Conservation (phyloP, 495 filamentous ascomycete species). For the Neurospora pannonica region DNA sequence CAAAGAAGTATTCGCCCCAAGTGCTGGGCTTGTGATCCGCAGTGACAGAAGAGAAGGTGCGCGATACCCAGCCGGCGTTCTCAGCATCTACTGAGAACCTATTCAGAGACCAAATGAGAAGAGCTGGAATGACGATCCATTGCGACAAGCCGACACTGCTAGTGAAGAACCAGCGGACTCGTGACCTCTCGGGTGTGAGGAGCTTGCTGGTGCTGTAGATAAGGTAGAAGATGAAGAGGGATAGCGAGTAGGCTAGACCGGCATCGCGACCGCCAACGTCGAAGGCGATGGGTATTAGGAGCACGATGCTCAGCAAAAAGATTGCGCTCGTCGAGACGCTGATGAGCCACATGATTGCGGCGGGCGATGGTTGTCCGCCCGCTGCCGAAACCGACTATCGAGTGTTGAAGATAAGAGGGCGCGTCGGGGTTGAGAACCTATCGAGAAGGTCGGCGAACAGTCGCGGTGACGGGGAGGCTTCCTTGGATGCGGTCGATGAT, state of each 20-base stretch:
- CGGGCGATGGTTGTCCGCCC: conserved; percentile 6
- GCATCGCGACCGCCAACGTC: conserved; percentile 93
- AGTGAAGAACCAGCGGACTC: conserved; percentile 60
- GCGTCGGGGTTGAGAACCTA: neutral
- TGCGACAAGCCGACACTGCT: conserved; percentile 61
- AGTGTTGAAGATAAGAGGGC: neutral
- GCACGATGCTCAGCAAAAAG: conserved; percentile 80
- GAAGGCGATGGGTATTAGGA: conserved; percentile 90
- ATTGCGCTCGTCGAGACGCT: conserved; percentile 60
- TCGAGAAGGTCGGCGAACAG: neutral
- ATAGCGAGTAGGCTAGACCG: conserved; percentile 83
- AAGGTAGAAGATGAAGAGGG: conserved; percentile 82
- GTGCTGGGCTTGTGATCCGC: conserved; percentile 51
- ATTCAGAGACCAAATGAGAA: conserved; percentile 90
- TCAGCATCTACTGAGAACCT: conserved; percentile 84
- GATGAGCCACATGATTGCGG: conserved; percentile 56
- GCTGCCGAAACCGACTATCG: neutral
- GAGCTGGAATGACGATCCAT: conserved; percentile 69
- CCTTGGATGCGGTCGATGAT: neutral
- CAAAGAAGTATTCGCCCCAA: conserved; percentile 75
- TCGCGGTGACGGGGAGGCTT: neutral
- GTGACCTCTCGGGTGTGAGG: conserved; percentile 68
- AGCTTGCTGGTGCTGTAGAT: conserved; percentile 73
- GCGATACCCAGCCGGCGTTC: conserved; percentile 66
- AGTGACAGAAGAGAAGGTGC: conserved; percentile 55